Base-by-base conservation (phyloP, 179 eudicot species). In the Spergularia azorica region DNA sequence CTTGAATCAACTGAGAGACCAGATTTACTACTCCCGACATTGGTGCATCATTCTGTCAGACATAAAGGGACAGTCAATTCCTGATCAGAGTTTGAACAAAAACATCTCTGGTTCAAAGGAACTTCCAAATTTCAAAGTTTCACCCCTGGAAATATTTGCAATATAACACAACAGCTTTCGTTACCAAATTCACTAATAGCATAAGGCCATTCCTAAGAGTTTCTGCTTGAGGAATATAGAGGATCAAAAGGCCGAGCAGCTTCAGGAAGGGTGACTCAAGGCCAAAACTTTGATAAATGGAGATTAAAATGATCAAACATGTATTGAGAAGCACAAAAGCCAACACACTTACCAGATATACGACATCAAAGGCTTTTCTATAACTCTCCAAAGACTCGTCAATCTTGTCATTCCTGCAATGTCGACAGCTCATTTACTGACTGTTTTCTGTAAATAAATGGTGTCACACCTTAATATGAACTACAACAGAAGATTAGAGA, bases 371-470 rank as follows among this genome's bases (percentile, higher is more conserved):
- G 75, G 96, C 90, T 79, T 84, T 77, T 14, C 82, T 79, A 81
- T 91, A 93, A 83, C 86, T 83, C 43, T 89, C 95, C 75, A 89
- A 88, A 73, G 98, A 93, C 75, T 86, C 88, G 50, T 83, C 75
- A 18, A 91, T 80, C 67, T 88, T 93, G 84, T 88, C 87, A 74
- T 93, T 93, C 91, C 98, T 93, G 89, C 84, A 87, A 26, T 73
- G 43, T 67, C 74, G 32, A 26, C 32, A 26, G 32, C 32, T 26
- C 75, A 81, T 41, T 46, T 1, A 15, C 5, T 61, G 12, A 39
- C 21, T 18, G 62, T 21, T 26, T 26, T 26, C 32, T 26, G 32
- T 50, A 6, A 65, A 41, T 18, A 16, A 58, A 18, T 43, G 9
- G 50, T 51, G 59, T 10, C 43, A 13, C 12, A 73, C 5, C 32